These are phyloP conservation scores for Penium margaritaceum DNA, from an alignment of 139 green algal genomes.

Conservation along the genomic window DNA sequence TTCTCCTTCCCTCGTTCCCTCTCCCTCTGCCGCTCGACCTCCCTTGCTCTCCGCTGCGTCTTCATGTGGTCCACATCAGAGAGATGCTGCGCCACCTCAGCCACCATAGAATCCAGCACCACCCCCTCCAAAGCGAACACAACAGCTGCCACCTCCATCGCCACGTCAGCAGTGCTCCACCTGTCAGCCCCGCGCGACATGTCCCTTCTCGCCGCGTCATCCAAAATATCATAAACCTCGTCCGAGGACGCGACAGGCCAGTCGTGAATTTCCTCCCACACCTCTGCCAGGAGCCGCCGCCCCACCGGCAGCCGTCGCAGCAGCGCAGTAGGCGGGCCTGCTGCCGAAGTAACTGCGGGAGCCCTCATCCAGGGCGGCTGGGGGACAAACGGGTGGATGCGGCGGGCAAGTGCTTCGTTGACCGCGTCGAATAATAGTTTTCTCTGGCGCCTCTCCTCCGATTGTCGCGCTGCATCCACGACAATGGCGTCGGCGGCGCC, in stretches of 20 bases:
- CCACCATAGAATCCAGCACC: too few species aligned
- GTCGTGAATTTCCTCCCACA: conserved; percentile 37
- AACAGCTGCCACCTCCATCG: conserved; percentile 11
- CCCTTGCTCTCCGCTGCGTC: too few species aligned
- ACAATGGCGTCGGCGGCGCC: not conserved
- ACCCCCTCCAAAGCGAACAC: not conserved
- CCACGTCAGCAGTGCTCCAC: conserved; percentile 13
- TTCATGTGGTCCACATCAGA: too few species aligned
- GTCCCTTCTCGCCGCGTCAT: conserved; percentile 25
- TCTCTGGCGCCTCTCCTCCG: conserved; percentile 17
- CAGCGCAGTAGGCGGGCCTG: not conserved
- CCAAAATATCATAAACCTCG: conserved; percentile 33
- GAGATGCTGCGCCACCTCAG: too few species aligned
- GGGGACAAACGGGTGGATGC: conserved; percentile 14
- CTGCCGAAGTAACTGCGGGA: too few species aligned
- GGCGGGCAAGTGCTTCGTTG: conserved; percentile 27
- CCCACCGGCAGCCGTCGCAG: conserved; percentile 13
- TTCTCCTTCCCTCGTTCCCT: too few species aligned
- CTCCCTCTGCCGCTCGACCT: too few species aligned
- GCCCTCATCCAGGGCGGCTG: conserved; percentile 4
- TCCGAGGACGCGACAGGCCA: conserved; percentile 30
- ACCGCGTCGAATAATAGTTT: conserved; percentile 34
- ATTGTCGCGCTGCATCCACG: not conserved
- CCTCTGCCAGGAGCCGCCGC: conserved; percentile 28
- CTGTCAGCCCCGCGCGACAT: conserved; percentile 16